These are phyloP conservation scores for Ormosia emarginata DNA, from an alignment of 306 rosid genomes.

Conservation along the genomic window DNA sequence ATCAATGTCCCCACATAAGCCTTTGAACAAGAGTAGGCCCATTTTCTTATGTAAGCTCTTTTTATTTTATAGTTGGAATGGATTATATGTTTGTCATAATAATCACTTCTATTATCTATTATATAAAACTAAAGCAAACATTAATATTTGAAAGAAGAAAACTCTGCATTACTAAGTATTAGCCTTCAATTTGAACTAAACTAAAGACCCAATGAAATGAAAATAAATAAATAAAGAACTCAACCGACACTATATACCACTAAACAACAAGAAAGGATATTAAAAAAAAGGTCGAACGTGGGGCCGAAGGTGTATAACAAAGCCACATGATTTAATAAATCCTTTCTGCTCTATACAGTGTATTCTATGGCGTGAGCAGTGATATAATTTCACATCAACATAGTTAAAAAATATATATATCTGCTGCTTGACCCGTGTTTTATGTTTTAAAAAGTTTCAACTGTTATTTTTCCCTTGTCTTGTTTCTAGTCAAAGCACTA, in stretches of 20 bases:
- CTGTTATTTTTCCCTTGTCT: not conserved
- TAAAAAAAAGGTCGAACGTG: not conserved
- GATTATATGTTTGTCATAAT: no score
- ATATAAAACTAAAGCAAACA: not conserved
- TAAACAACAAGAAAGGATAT: not conserved
- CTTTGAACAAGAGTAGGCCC: no score
- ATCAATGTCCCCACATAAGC: no score
- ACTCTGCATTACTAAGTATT: no score
- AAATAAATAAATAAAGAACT: not conserved
- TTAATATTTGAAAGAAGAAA: not conserved
- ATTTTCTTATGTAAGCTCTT: no score
- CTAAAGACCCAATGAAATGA: not conserved
- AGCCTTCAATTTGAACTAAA: not conserved
- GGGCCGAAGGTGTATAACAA: not conserved
- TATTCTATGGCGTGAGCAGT: conserved; percentile 33
- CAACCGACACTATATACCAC: not conserved
- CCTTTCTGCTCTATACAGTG: not conserved
- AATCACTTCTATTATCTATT: no score
- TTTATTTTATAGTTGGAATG: no score
- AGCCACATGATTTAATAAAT: not conserved
- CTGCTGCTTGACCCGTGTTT: conserved; percentile 31
- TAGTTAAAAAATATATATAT: not conserved
- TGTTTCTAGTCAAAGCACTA: conserved; percentile 36
- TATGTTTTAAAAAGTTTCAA: conserved; percentile 3
- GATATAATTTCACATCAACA: conserved; percentile 16